phyloP scores from a whole-genome alignment of 163 green algal species.

The Chloroidium sp. region DNA sequence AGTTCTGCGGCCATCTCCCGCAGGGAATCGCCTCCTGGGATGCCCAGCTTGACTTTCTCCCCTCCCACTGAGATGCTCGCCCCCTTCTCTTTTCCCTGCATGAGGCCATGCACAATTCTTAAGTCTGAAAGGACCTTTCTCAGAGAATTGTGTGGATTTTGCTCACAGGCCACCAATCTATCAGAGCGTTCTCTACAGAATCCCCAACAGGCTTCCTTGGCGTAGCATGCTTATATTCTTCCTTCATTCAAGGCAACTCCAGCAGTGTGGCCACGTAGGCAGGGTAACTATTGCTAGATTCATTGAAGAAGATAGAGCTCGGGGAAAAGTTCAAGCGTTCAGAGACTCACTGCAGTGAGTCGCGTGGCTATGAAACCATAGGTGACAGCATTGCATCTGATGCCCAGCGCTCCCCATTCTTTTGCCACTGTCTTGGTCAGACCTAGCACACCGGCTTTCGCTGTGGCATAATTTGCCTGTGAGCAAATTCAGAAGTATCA shows the following conservation, averaged over 20 bases:
- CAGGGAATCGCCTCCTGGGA: constrained; percentile 32
- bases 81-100: neutral
- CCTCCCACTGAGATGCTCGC: constrained; percentile 44
- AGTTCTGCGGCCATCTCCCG: constrained; percentile 29
- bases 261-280: too few species aligned
- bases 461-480: constrained; percentile 65
- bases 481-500: too few species aligned
- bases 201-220: too few species aligned
- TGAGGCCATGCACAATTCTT: neutral
- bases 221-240: too few species aligned
- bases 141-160: too few species aligned
- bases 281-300: too few species aligned
- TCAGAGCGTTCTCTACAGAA: too few species aligned
- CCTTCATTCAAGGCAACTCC: too few species aligned
- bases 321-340: neutral
- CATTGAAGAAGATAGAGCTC: neutral
- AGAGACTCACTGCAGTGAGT: constrained; percentile 47
- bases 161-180: too few species aligned
- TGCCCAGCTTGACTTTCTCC: constrained; percentile 57
- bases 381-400: constrained; percentile 75
- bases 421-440: constrained; percentile 77
- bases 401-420: constrained; percentile 73
- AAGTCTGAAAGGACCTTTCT: too few species aligned
- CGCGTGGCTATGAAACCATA: constrained; percentile 77
- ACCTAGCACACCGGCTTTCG: constrained; percentile 70